Evolutionary conservation across 768 basidiomycete genomes (phyloP), one percentile per base, ranked within the genome.

Genomic region (Amanita jacksonii): DNA sequence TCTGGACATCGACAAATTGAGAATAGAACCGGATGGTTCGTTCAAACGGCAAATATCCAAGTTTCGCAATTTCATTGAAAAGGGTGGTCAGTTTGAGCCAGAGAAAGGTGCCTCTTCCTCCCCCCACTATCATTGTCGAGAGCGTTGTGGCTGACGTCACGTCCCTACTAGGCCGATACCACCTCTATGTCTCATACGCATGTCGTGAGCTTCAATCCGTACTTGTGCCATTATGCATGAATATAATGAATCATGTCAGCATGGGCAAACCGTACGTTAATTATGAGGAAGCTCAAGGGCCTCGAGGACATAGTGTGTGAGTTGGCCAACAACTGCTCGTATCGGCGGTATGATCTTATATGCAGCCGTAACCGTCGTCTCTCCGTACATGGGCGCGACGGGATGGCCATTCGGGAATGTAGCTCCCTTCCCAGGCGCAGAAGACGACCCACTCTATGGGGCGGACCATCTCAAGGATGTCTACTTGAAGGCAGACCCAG

Each of bases 261-360:
- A 7, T 98, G 93, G 94, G 94, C 94, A 0, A 89, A 90, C 19
- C 74, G 94, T 51, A 77, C 92, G 3, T 68, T 96, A 49, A 96
- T 98, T 53, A 70, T 84, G 3, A 74, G 93, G 51, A 81, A 90
- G 62, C 73, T 98, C 54, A 99, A 99, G 61, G 92, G 93, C 1
- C 70, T 99, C 18, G 85, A 98, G 51, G 72, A 82, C 19, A 65
- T 87, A 49, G 77, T 99, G 47, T 68, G 91, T 88, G 51, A 57
- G 84, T 67, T 19, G 24, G 19, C 15, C 19, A 23, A 24, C n/a
- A 8, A 19, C 15, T 27, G 3, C 30, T 27, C 8, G 33, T 12
- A 9, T 9, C 1, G 23, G 28, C 33, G 19, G 12, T 20, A 16
- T 31, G 24, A 30, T 24, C 31, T 16, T 36, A 27, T 46, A 8